Evolutionary conservation across 441 rosid species (phyloP).

Genomic region (Raphanus hybrid): DNA sequence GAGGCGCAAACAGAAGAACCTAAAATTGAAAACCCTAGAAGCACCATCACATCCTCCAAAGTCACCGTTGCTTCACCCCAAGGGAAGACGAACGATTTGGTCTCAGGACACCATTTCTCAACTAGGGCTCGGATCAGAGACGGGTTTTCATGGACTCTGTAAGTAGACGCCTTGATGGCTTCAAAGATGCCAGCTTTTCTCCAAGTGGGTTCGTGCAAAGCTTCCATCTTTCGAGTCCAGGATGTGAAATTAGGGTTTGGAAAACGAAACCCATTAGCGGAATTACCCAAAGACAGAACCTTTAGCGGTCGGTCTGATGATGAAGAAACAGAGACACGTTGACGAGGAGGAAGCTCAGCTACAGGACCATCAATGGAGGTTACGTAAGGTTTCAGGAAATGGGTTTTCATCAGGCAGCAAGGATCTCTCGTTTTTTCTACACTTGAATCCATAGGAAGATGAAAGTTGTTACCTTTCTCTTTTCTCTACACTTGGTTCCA

Average conservation of each 20-base stretch:
- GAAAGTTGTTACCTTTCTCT: background rate
- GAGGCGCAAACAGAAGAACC: slow-evolving; percentile 36
- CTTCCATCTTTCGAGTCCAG: slow-evolving; percentile 40
- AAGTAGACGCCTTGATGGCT: slow-evolving; percentile 45
- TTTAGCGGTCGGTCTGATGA: background rate
- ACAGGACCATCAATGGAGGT: background rate
- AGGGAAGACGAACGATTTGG: slow-evolving; percentile 49
- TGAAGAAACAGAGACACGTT: slow-evolving; percentile 18
- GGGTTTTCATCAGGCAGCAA: slow-evolving; percentile 28
- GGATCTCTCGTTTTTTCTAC: background rate
- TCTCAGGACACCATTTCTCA: slow-evolving; percentile 51
- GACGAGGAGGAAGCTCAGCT: slow-evolving; percentile 28
- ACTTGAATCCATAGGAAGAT: background rate
- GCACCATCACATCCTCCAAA: slow-evolving; percentile 49
- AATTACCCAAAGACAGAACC: background rate
- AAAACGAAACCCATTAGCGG: slow-evolving; percentile 33
- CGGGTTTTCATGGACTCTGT: background rate
- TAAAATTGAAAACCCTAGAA: slow-evolving; percentile 44
- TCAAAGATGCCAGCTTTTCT: slow-evolving; percentile 46
- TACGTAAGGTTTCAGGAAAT: slow-evolving; percentile 46
- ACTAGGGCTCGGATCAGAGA: slow-evolving; percentile 41
- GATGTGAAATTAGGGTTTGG: slow-evolving; percentile 16
- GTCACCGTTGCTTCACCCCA: slow-evolving; percentile 64
- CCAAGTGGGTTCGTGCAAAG: slow-evolving; percentile 40
- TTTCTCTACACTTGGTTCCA: background rate